Evolutionary conservation across 108 stramenopile species (phyloP).

Genomic region (Fragilariopsis cylindrus): DNA sequence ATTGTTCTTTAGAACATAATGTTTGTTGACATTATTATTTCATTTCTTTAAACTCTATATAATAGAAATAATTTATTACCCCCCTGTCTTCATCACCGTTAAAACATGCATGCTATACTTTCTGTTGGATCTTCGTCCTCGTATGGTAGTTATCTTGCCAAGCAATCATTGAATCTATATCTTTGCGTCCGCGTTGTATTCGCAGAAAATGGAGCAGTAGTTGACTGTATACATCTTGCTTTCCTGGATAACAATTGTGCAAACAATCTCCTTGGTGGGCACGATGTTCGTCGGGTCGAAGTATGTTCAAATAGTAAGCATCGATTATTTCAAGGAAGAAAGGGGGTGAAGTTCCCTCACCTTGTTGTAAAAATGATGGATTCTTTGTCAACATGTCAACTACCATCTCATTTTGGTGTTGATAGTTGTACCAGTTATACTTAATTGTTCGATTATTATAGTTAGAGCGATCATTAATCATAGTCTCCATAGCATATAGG

Average conservation of each 20-base stretch:
- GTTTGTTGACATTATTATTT: too few species aligned
- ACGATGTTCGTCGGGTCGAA: constrained; percentile 49
- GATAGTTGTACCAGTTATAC: constrained; percentile 49
- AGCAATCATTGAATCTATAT: constrained; percentile 20
- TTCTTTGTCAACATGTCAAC: constrained; percentile 16
- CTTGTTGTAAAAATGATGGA: neutral
- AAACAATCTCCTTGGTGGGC: constrained; percentile 42
- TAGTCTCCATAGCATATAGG: constrained; percentile 39
- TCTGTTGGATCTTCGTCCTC: too few species aligned
- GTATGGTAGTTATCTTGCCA: neutral
- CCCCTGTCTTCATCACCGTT: too few species aligned
- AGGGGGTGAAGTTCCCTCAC: neutral
- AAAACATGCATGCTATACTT: too few species aligned
- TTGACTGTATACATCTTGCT: constrained; percentile 49
- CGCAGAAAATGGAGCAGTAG: constrained; percentile 40
- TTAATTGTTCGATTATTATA: constrained; percentile 32
- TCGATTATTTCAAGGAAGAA: constrained; percentile 39
- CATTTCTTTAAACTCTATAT: too few species aligned
- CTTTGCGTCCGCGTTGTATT: constrained; percentile 15
- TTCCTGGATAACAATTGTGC: constrained; percentile 55
- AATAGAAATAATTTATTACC: too few species aligned
- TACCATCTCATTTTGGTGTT: constrained; percentile 45
- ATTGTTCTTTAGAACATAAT: too few species aligned
- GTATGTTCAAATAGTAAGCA: constrained; percentile 48
- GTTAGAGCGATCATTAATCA: constrained; percentile 25